Conservation (phyloP, 139 green algal genomes). For the Micractinium conductrix region DNA sequence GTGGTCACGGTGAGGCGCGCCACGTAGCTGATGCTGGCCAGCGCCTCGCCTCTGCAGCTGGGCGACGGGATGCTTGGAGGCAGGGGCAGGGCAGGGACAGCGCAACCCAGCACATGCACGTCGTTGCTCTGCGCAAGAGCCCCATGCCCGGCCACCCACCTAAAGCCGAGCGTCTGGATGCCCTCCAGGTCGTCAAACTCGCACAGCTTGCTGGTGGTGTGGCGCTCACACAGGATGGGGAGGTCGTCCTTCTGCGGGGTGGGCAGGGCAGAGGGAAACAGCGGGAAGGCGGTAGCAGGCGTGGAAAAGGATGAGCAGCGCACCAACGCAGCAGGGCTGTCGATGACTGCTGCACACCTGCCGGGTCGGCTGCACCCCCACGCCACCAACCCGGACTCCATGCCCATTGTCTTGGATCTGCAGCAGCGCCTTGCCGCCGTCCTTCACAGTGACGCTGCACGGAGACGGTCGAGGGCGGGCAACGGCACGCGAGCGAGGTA, state of each 20-base stretch:
- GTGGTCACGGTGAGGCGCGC: constrained; percentile 93
- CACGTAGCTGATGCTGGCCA: constrained; percentile 91
- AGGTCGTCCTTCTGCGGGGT: constrained; percentile 88
- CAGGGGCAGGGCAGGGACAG: background rate
- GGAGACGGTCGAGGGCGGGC: background rate
- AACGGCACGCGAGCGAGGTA: no score
- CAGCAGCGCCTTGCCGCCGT: constrained; percentile 93
- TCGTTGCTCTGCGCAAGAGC: background rate
- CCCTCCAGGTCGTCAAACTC: constrained; percentile 88
- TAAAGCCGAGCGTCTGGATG: constrained; percentile 40
- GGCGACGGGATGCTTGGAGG: background rate
- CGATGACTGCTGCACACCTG: background rate
- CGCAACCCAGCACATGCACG: no score
- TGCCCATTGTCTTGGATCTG: constrained; percentile 94
- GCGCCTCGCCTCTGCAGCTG: constrained; percentile 23
- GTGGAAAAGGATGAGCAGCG: background rate
- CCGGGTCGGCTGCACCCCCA: background rate
- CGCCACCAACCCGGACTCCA: constrained; percentile 75
- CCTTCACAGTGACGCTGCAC: constrained; percentile 80
- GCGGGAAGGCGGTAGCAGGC: background rate
- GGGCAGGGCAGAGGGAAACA: no score
- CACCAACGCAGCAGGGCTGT: background rate
- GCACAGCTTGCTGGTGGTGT: constrained; percentile 96
- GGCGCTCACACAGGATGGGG: constrained; percentile 82
- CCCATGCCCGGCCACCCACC: background rate